Evolutionary conservation across 345 rosid genomes (phyloP), one percentile per base, ranked within the genome.

Genomic region (Chamaenerion angustifolium): DNA sequence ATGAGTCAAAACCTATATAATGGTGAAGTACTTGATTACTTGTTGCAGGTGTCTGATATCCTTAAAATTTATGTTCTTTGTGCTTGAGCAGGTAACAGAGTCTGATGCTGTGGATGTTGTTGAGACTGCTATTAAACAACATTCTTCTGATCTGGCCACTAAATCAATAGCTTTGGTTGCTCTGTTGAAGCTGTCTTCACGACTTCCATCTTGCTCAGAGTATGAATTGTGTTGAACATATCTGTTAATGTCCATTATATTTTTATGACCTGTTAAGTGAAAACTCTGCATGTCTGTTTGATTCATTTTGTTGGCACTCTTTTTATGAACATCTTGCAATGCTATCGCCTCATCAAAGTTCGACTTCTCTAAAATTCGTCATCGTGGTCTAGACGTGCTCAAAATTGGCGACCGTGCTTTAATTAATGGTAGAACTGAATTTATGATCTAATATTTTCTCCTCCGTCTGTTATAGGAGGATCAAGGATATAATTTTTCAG

Each of bases 81-180:
- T 51, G 55, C 62, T 70, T 31, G 37, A 62, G 63, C 86, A 93
- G 99, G 90, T 93, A 44, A 80, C 88, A 13, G 99, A 88, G 63
- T 74, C 76, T 56, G 94, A 93, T 77, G 84, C 90, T 45, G 95
- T 85, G 68, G 95, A 88, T 71, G 81, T 75, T 56, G 62, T 79
- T 40, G 95, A 87, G 79, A 68, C 59, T 49, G 78, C 88, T 49
- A 63, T 88, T 49, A 82, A 78, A 64, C 75, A 58, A 49, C 83
- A 88, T 67, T 58, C 59, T 56, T 76, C 80, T 11, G 94, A 93
- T 77, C 70, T 85, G 60, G 72, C 79, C n/a, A 86, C 96, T 25
- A 92, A 80, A 74, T 76, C 93, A 10, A 92, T 87, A 96, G 96
- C 95, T 64, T 66, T 87, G 71, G 64, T 84, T 65, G 85, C 93